These are phyloP conservation scores for Hymenochaete sp. DNA, from an alignment of 1,284 basidiomycete species.

Conservation along the genomic window DNA sequence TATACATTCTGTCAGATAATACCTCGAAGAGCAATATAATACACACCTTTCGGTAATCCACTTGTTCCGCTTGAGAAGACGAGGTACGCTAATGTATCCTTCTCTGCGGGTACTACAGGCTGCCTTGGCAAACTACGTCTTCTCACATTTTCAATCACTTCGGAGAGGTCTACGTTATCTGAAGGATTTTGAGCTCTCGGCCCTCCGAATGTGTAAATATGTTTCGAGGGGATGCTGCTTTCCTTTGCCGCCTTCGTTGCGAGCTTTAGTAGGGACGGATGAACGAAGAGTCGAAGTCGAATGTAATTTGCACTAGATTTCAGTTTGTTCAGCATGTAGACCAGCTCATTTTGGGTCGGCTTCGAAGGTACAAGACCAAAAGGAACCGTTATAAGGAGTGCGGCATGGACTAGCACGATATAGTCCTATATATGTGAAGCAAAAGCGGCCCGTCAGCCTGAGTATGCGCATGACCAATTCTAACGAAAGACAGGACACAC, in stretches of 20 bases:
- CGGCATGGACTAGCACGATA: constrained; percentile 45
- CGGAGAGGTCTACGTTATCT: constrained; percentile 36
- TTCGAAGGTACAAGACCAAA: constrained; percentile 56
- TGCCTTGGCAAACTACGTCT: constrained; percentile 33
- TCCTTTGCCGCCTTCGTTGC: constrained; percentile 44
- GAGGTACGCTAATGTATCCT: constrained; percentile 59
- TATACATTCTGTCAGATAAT: neutral
- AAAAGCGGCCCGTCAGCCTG: neutral
- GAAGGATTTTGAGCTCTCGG: constrained; percentile 9
- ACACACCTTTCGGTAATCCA: constrained; percentile 63
- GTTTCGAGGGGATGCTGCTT: constrained; percentile 39
- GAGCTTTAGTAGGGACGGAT: constrained; percentile 40
- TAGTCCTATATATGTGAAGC: constrained; percentile 42
- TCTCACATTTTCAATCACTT: constrained; percentile 36
- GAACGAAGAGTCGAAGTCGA: constrained; percentile 45
- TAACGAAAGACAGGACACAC: constrained; percentile 29
- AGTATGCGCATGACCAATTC: too few species aligned
- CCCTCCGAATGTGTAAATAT: constrained; percentile 49
- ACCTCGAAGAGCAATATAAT: neutral
- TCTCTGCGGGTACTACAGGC: constrained; percentile 37
- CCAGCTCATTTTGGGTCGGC: constrained; percentile 59
- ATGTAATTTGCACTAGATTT: constrained; percentile 32
- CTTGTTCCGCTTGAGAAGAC: constrained; percentile 73
- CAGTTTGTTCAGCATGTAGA: constrained; percentile 45
- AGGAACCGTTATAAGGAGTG: constrained; percentile 49